These are phyloP conservation scores for Cryptococcus sp. DNA, from an alignment of 1,284 basidiomycete species.

Conservation along the genomic window DNA sequence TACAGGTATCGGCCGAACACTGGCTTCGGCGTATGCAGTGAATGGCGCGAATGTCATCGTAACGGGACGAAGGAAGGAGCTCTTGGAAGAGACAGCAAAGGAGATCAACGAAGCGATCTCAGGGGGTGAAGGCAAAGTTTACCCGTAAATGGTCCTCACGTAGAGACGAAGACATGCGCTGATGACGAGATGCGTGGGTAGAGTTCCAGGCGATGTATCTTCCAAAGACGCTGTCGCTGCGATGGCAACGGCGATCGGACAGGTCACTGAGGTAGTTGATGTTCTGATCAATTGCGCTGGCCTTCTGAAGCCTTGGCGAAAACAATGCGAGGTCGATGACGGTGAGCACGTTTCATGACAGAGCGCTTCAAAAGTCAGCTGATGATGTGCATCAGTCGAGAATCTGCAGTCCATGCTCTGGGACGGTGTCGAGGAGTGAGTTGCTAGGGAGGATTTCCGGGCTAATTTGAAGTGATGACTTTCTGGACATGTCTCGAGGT, in stretches of 20 bases:
- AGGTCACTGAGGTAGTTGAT: slow-evolving; percentile 21
- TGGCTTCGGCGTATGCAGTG: slow-evolving; percentile 26
- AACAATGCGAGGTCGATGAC: slow-evolving; percentile 22
- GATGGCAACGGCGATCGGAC: slow-evolving; percentile 8
- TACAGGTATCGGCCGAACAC: neutral
- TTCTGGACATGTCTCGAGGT: neutral
- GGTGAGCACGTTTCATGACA: slow-evolving; percentile 16
- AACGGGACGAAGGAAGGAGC: slow-evolving; percentile 35
- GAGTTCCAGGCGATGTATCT: slow-evolving; percentile 33
- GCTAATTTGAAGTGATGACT: neutral
- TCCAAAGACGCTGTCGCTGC: slow-evolving; percentile 23
- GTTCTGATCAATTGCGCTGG: slow-evolving; percentile 38
- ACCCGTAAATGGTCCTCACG: slow-evolving; percentile 4
- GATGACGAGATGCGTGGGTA: neutral
- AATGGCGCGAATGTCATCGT: slow-evolving; percentile 45
- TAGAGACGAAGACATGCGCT: neutral
- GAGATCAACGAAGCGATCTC: slow-evolving; percentile 21
- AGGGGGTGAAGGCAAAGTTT: slow-evolving; percentile 9
- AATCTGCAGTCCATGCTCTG: slow-evolving; percentile 21
- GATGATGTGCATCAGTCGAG: slow-evolving; percentile 19
- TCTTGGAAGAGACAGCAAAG: slow-evolving; percentile 27
- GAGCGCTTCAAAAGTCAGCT: slow-evolving; percentile 21
- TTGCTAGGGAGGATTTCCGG: neutral
- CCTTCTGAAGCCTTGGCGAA: slow-evolving; percentile 21
- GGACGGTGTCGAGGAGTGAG: slow-evolving; percentile 8